Conservation (phyloP, 495 filamentous ascomycete genomes). For the Penicillium cataractarum region DNA sequence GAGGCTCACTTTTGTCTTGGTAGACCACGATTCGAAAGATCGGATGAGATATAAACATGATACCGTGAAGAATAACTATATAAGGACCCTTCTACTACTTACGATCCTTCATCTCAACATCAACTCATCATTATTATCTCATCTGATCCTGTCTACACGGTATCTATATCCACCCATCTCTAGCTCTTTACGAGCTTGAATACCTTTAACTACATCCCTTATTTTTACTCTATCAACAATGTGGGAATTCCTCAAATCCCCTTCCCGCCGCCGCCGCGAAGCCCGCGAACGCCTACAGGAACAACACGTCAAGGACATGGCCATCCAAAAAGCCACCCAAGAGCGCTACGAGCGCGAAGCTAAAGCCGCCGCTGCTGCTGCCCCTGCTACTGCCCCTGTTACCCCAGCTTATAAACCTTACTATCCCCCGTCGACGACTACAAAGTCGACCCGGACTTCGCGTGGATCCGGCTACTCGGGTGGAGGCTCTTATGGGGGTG, state of each 20-base stretch:
- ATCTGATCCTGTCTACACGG: not conserved
- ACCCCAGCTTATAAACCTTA: not conserved
- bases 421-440: not conserved
- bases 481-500: not conserved
- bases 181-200: not conserved
- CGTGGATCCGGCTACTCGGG: not conserved
- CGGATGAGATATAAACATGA: not conserved
- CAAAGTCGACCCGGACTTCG: not conserved
- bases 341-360: not conserved
- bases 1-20: not conserved
- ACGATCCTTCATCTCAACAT: not conserved
- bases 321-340: not conserved
- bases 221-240: too few relatives aligned
- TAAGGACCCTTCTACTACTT: not conserved
- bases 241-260: slow-evolving; percentile 3
- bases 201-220: too few relatives aligned
- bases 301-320: not conserved
- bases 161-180: not conserved
- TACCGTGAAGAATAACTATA: not conserved
- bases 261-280: not conserved
- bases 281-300: not conserved
- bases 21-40: not conserved
- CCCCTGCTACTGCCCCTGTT: not conserved
- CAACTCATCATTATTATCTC: not conserved
- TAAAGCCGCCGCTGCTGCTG: not conserved